These are phyloP conservation scores for Thermomucor indicae-seudaticae DNA, from an alignment of 371 early-diverging fungal genomes.

Conservation along the genomic window DNA sequence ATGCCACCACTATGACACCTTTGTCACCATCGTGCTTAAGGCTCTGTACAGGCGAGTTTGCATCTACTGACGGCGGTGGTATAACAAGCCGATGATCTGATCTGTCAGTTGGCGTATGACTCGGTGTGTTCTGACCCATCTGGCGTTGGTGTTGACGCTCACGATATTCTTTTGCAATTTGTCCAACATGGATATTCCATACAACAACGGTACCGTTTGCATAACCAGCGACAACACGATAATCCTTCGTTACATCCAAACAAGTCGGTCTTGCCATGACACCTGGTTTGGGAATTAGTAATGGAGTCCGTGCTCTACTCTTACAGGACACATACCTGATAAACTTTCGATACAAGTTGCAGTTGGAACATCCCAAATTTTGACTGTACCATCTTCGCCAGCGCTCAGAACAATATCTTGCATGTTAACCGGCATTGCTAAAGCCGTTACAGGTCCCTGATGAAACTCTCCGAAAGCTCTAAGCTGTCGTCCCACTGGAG, in stretches of 20 bases:
- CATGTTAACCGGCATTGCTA: slow-evolving; percentile 20
- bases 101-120: slow-evolving; percentile 1
- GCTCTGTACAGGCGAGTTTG: slow-evolving; percentile 11
- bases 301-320: background rate
- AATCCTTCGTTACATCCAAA: slow-evolving; percentile 18
- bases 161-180: slow-evolving; percentile 8
- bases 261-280: slow-evolving; percentile 15
- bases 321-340: slow-evolving; percentile 7
- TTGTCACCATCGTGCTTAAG: slow-evolving; percentile 25
- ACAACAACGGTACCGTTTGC: slow-evolving; percentile 33
- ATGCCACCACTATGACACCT: slow-evolving; percentile 23
- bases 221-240: slow-evolving; percentile 36
- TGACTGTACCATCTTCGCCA: slow-evolving; percentile 34
- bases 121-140: background rate
- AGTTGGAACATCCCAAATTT: slow-evolving; percentile 34
- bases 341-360: slow-evolving; percentile 22
- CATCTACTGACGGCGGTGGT: slow-evolving; percentile 6
- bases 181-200: slow-evolving; percentile 31
- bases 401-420: slow-evolving; percentile 37
- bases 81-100: slow-evolving; percentile 13
- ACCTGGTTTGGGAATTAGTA: slow-evolving; percentile 1
- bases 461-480: slow-evolving; percentile 39
- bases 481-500: slow-evolving; percentile 17
- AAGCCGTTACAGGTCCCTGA: slow-evolving; percentile 28
- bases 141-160: slow-evolving; percentile 3